These are phyloP conservation scores for Pseudoneurospora amorphoporcata DNA, from an alignment of 495 filamentous ascomycete genomes.

Conservation along the genomic window DNA sequence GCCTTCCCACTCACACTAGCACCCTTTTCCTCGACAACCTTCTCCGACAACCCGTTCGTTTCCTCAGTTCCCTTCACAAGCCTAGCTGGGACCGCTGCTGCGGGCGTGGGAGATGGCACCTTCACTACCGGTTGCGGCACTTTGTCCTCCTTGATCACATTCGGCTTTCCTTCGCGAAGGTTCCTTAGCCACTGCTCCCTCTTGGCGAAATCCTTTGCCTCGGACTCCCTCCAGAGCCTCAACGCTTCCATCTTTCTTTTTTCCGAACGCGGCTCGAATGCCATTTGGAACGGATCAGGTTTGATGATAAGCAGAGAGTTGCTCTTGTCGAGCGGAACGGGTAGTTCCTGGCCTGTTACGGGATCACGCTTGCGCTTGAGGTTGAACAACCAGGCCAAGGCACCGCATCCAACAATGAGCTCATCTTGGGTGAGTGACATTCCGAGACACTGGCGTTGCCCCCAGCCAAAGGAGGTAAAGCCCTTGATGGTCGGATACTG, in stretches of 20 bases:
- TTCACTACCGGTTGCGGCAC: not conserved
- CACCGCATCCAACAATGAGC: slow-evolving; percentile 35
- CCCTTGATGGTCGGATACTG: slow-evolving; percentile 35
- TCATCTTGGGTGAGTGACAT: slow-evolving; percentile 38
- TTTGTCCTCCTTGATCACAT: not conserved
- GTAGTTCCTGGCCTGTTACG: slow-evolving; percentile 20
- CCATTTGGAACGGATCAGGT: slow-evolving; percentile 32
- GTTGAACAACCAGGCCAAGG: slow-evolving; percentile 38
- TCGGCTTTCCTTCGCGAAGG: not conserved
- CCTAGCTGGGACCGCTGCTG: not conserved
- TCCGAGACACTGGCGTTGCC: slow-evolving; percentile 50
- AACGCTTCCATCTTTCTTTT: slow-evolving; percentile 21
- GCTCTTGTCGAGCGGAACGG: slow-evolving; percentile 31
- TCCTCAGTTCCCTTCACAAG: not conserved
- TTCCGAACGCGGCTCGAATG: slow-evolving; percentile 29
- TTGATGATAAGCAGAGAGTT: slow-evolving; percentile 35
- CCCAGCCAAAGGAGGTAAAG: slow-evolving; percentile 47
- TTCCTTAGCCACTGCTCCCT: slow-evolving; percentile 17
- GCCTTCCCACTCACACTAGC: not conserved
- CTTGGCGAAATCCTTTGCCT: slow-evolving; percentile 13
- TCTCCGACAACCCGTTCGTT: not conserved
- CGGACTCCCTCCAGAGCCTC: slow-evolving; percentile 11
- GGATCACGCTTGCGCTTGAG: slow-evolving; percentile 28
- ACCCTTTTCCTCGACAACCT: not conserved
- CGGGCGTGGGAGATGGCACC: not conserved